Conservation (phyloP, 805 yeast genomes). For the Blastobotrys peoriensis region DNA sequence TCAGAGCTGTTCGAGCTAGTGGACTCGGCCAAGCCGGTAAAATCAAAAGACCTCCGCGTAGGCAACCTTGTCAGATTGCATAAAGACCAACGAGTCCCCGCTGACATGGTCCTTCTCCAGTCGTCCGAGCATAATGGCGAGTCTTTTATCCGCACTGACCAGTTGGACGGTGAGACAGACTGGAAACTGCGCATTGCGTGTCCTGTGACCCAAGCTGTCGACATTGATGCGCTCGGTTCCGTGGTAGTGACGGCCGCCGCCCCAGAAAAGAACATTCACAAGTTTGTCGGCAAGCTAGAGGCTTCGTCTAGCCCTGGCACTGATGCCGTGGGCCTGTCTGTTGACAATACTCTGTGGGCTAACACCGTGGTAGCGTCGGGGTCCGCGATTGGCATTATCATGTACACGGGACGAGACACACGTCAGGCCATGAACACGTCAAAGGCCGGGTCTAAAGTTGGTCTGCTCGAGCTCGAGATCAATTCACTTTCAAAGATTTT, state of each 20-base stretch:
- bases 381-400: constrained; percentile 76
- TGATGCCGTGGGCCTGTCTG: constrained; percentile 50
- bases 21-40: constrained; percentile 31
- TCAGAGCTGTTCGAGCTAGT: constrained; percentile 73
- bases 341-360: constrained; percentile 97
- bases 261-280: constrained; percentile 80
- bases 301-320: constrained; percentile 51
- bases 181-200: constrained; percentile 90
- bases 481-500: constrained; percentile 81
- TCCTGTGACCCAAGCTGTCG: constrained; percentile 60
- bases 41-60: constrained; percentile 61
- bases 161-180: constrained; percentile 97
- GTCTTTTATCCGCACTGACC: constrained; percentile 92
- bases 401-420: constrained; percentile 90
- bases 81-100: constrained; percentile 86
- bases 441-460: constrained; percentile 77
- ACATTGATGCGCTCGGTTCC: constrained; percentile 35
- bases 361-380: constrained; percentile 96
- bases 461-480: constrained; percentile 84
- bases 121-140: constrained; percentile 80
- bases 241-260: constrained; percentile 62
- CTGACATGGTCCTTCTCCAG: constrained; percentile 81
- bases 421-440: constrained; percentile 94
- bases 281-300: constrained; percentile 68
- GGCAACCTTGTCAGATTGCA: constrained; percentile 79